Conservation (phyloP, 345 rosid genomes). For the Arabis alpina region DNA sequence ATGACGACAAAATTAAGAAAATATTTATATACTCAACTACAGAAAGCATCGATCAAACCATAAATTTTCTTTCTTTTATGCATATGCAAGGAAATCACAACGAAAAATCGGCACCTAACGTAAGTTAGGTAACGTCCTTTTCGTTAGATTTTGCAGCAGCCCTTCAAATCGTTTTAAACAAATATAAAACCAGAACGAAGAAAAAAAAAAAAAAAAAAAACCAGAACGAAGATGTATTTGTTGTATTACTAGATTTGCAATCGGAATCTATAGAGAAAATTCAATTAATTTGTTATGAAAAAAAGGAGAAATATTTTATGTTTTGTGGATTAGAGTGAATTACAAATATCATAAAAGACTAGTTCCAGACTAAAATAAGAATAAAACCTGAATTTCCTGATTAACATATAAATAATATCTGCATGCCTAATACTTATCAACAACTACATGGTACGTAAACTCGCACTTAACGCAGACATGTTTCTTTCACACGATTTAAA, state of each 20-base stretch:
- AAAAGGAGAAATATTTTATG: too few species aligned
- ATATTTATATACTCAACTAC: not conserved
- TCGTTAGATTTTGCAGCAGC: not conserved
- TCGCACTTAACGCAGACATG: slow-evolving; percentile 25
- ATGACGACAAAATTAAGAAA: not conserved
- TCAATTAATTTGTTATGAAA: too few species aligned
- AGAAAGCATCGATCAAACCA: not conserved
- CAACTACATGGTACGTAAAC: slow-evolving; percentile 20
- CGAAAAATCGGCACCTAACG: not conserved
- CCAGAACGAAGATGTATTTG: too few species aligned
- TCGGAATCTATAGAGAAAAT: too few species aligned
- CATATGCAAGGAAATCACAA: not conserved
- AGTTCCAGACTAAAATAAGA: not conserved
- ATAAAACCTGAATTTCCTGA: not conserved
- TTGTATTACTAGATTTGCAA: too few species aligned
- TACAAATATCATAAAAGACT: not conserved
- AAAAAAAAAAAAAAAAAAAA: too few species aligned
- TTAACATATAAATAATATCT: not conserved
- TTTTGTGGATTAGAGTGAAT: too few species aligned
- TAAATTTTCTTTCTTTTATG: not conserved
- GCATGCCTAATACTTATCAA: slow-evolving; percentile 11
- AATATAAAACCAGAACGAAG: too few species aligned
- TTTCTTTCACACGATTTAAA: slow-evolving; percentile 14
- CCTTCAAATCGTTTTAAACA: too few species aligned
- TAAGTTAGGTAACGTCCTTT: not conserved